Conservation (phyloP, 1,284 basidiomycete genomes). For the Cryptococcus sp. region DNA sequence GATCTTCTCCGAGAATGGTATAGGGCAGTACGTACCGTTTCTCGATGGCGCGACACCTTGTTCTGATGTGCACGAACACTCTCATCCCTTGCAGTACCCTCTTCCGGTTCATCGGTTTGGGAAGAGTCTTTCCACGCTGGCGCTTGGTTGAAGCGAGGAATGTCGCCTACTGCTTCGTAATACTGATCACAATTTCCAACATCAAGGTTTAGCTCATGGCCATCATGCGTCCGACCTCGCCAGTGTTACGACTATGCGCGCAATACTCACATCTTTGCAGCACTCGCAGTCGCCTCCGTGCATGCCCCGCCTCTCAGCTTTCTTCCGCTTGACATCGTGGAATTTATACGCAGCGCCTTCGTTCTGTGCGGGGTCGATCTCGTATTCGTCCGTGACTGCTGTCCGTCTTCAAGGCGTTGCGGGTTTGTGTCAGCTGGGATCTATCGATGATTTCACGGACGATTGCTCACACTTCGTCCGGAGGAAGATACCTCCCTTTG, state of each 20-base stretch:
- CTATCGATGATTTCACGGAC: background rate
- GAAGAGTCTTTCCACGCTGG: slow-evolving; percentile 64
- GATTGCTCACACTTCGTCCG: slow-evolving; percentile 37
- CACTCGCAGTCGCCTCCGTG: slow-evolving; percentile 79
- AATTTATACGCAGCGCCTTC: slow-evolving; percentile 67
- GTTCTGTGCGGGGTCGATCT: slow-evolving; percentile 68
- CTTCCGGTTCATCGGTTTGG: slow-evolving; percentile 15
- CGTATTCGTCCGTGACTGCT: slow-evolving; percentile 65
- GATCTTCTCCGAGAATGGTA: no score
- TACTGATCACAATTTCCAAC: slow-evolving; percentile 59
- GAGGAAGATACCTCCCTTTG: slow-evolving; percentile 40
- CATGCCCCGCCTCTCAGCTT: slow-evolving; percentile 65
- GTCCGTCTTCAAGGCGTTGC: slow-evolving; percentile 34
- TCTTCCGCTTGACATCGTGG: slow-evolving; percentile 73
- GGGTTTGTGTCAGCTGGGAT: no score
- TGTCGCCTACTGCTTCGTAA: slow-evolving; percentile 70
- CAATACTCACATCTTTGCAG: slow-evolving; percentile 68
- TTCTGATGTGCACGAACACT: slow-evolving; percentile 65
- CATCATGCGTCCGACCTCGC: background rate
- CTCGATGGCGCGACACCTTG: slow-evolving; percentile 73
- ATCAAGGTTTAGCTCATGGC: background rate
- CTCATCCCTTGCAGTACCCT: slow-evolving; percentile 8
- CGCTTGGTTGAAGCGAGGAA: slow-evolving; percentile 64
- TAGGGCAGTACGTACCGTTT: slow-evolving; percentile 29
- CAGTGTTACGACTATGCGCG: background rate